phyloP scores from a whole-genome alignment of 371 early-diverging fungal species.

The Entomophthora muscae region DNA sequence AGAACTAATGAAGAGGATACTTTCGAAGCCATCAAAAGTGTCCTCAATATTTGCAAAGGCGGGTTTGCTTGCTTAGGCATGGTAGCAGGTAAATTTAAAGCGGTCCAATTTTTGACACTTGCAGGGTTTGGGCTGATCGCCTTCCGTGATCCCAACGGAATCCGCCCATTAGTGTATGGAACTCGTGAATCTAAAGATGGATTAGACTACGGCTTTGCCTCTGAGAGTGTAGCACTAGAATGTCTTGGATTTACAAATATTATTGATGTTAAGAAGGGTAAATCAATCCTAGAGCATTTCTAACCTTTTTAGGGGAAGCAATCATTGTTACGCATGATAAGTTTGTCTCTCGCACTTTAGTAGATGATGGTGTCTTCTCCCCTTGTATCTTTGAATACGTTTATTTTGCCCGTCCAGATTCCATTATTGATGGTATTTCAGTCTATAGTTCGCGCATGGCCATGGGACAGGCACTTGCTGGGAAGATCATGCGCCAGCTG shows the following conservation, averaged over 20 bases:
- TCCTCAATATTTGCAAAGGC: conserved; percentile 68
- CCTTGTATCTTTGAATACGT: conserved; percentile 98
- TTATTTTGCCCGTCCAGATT: conserved; percentile 95
- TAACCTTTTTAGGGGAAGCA: conserved; percentile 41
- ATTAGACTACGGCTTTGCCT: conserved; percentile 89
- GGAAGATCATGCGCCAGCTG: conserved; percentile 43
- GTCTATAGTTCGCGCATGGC: conserved; percentile 93
- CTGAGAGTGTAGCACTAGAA: conserved; percentile 85
- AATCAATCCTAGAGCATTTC: neutral
- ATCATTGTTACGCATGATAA: conserved; percentile 65
- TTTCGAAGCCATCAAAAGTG: conserved; percentile 70
- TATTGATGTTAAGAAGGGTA: conserved; percentile 69
- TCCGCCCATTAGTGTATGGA: conserved; percentile 85
- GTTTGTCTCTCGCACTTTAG: conserved; percentile 33
- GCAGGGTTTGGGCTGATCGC: conserved; percentile 65
- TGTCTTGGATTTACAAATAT: conserved; percentile 75
- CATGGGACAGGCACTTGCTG: conserved; percentile 92
- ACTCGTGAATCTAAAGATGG: conserved; percentile 36
- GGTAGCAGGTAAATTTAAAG: conserved; percentile 61
- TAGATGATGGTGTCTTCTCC: conserved; percentile 34
- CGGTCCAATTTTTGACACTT: neutral
- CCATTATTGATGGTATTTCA: conserved; percentile 91
- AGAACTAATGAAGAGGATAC: conserved; percentile 93
- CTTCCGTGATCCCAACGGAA: conserved; percentile 89
- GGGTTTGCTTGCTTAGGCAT: conserved; percentile 88